Conservation (phyloP, 371 early-diverging fungal genomes). For the Mucor plumbeus region DNA sequence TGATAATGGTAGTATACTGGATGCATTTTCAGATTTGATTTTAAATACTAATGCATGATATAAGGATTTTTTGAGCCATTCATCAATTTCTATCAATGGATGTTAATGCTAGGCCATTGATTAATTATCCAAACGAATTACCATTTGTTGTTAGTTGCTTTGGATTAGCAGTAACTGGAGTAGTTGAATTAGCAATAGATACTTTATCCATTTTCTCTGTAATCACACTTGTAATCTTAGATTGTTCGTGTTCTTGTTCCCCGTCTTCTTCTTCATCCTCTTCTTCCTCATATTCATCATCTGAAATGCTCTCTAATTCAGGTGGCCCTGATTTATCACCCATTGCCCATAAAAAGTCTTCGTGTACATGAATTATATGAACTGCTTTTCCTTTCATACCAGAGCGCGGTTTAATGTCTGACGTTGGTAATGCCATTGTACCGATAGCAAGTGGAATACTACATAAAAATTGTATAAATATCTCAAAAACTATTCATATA, state of each 20-base stretch:
- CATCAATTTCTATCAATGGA: conserved; percentile 59
- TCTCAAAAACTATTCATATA: not conserved
- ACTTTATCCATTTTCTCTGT: not conserved
- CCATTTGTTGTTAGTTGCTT: conserved; percentile 24
- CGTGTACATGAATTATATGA: conserved; percentile 67
- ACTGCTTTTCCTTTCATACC: conserved; percentile 79
- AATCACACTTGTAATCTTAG: not conserved
- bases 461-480: not conserved
- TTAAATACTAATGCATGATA: conserved; percentile 68
- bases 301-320: conserved; percentile 37
- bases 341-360: conserved; percentile 73
- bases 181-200: not conserved
- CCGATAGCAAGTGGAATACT: conserved; percentile 64
- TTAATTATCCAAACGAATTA: not conserved
- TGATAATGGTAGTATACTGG: conserved; percentile 62
- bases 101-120: not conserved
- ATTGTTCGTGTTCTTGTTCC: not conserved
- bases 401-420: conserved; percentile 50
- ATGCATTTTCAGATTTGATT: conserved; percentile 54
- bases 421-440: conserved; percentile 58
- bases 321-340: conserved; percentile 65
- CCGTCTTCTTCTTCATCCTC: conserved; percentile 20
- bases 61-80: conserved; percentile 60
- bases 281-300: conserved; percentile 40
- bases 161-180: not conserved